Evolutionary conservation across 192 early-diverging fungal genomes (phyloP), one percentile per base, ranked within the genome.

Genomic region (Entomortierella parvispora): DNA sequence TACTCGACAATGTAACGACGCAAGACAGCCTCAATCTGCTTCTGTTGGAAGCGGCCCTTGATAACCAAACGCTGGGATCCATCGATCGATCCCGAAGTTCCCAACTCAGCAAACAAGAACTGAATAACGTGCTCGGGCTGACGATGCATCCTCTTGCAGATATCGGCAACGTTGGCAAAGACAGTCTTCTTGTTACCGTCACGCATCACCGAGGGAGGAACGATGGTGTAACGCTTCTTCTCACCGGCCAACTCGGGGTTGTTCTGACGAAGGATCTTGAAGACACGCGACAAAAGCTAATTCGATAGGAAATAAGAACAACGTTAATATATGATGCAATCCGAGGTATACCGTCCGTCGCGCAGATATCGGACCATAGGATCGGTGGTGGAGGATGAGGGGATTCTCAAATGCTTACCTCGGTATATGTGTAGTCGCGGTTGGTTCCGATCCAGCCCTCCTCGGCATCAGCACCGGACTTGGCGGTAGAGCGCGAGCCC

Each of bases 1-100:
- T 99, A 99, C 80, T 99, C 97, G 51, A 92, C 92, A 86, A 99
- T 97, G 71, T 99, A 99, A 57, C 91, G 91, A 77, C 97, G 95
- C 67, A 99, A 85, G 40, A 99, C 95, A 68, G 91, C 96, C 81
- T 98, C 98, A 67, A 99, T 97, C 84, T 98, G 97, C 86, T 97
- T 98, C 80, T 94, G 97, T 81, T 96, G 93, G 93, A 98, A 99
- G 55, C 93, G 88, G 53, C 98, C 98, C 89, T 96, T 96, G 85
- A 99, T 98, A 48, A 98, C 83, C 53, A 99, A 81, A 31, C 95
- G 91, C 80, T 95, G 92, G 51, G 83, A 87, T 58, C 93, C 92
- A 77, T 98, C 98, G 52, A 98, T 89, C 22, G 95, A 97, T 32
- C 98, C 98, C 42, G 88, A 93, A n/a, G 96, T 98, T 81, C 97